Base-by-base conservation (phyloP, 108 stramenopile genomes). In the Nitzschia sp. region DNA sequence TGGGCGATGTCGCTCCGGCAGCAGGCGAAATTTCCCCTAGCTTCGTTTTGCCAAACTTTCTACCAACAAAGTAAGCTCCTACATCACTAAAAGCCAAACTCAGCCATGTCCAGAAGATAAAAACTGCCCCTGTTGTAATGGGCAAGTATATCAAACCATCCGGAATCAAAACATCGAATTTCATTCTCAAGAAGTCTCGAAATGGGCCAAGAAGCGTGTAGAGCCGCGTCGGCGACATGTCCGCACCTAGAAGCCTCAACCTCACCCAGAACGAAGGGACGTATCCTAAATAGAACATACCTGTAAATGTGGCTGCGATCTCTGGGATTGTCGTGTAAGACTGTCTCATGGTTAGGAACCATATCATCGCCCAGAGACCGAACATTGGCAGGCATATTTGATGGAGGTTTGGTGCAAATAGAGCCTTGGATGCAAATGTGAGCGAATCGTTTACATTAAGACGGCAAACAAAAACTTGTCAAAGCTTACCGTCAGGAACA, bases 281-380 rank as follows among this genome's bases (percentile, higher is more conserved):
- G 64, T 98, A 98, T 19, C 95, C 98, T 32, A 95, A 70, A 72
- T 97, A 98, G 77, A 98, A 97, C 88, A 98, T 95, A 0, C 98
- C 98, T 34, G 97, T 88, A 63, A 98, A 94, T 0, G 98, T 96
- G 0, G 98, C 95, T 17, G 95, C 92, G 70, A 98, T 97, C 68
- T 98, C 97, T 27, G 87, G 64, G 66, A 98, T 97, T 24, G 92
- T 82, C 2, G 89, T 81, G 9, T 80, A 74, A 13, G 82, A 65
- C 53, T 78, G 79, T 70, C 94, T 65, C 83, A 90, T 89, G 24
- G 97, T 83, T 23, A 97, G 74, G 45, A 97, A 91, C 96, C 95
- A 97, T 59, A 96, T 75, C 96, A 98, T 97, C 28, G 95, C 82
- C 68, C 72, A 83, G 0, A 88, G 77, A 8, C 80, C 73, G 75